Base-by-base conservation (phyloP, 495 filamentous ascomycete genomes). In the Platismatia glauca region DNA sequence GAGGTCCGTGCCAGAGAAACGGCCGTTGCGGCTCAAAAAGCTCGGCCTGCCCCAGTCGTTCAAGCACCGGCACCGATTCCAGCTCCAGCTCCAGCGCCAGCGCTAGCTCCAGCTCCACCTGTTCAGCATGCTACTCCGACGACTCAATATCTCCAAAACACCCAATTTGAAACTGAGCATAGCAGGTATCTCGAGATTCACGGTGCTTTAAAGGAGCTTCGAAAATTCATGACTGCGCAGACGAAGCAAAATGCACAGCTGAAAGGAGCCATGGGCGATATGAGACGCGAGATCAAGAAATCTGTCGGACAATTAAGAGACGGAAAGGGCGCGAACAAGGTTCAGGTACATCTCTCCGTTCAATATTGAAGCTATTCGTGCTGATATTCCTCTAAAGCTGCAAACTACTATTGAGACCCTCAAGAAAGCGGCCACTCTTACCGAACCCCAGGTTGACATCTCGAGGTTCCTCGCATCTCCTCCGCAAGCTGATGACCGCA, bases 261-360 rank as follows among this genome's bases (percentile, higher is more conserved):
- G 33, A 93, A 91, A 66, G 70, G 76, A 37, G 75, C 79, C 4
- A 82, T 90, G 74, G 89, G 90, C 37, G 86, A 90, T 55, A 85
- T 89, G 80, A 79, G 91, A 16, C 81, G 91, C 46, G 77, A 82
- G 5, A 83, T 95, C 56, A 82, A 77, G 22, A 88, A 85, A 69
- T 84, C 77, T 24, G 77, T 92, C 44, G 90, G 91, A 1, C 89
- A 95, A 68, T 71, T 95, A 34, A 89, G 83, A 16, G 79, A 77
- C 55, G 84, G 76, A 34, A 84, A 81, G 58, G 82, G 79, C 4
- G 79, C 77, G 3, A 95, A 94, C 69, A 82, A 74, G 38, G 64
- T 67, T 50, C 82, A 79, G 59, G 84, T 84, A 71, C 75, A 79
- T 75, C 35, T 29, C 4, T n/a, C 24, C 7, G 53, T 35, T 43